These are phyloP conservation scores for Coniochaeta hoffmannii DNA, from an alignment of 2,329 filamentous ascomycete species.

Conservation along the genomic window DNA sequence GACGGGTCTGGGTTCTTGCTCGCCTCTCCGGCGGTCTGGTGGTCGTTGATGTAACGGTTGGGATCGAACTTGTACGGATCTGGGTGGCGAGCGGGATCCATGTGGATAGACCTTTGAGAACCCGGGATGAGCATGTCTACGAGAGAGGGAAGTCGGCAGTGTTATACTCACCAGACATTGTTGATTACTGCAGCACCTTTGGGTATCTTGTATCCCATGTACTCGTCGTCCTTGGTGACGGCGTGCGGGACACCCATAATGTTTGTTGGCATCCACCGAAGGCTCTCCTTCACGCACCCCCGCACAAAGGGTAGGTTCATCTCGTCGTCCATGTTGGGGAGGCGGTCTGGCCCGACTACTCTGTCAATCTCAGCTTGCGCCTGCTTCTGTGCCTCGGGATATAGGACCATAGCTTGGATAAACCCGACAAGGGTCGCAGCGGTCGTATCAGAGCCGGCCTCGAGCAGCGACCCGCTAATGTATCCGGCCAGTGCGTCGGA, in stretches of 20 bases:
- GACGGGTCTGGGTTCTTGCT: slow-evolving; percentile 13
- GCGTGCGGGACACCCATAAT: slow-evolving; percentile 30
- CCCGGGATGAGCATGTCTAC: not conserved
- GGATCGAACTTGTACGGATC: slow-evolving; percentile 34
- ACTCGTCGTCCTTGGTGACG: slow-evolving; percentile 29
- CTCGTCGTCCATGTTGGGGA: slow-evolving; percentile 26
- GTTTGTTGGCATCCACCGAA: slow-evolving; percentile 33
- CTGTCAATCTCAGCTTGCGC: slow-evolving; percentile 29
- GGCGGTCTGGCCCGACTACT: slow-evolving; percentile 26
- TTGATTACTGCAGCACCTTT: slow-evolving; percentile 31
- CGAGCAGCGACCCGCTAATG: slow-evolving; percentile 23
- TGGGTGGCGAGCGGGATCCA: slow-evolving; percentile 29
- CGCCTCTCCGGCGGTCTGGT: slow-evolving; percentile 11
- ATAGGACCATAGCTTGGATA: slow-evolving; percentile 34
- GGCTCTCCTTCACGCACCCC: slow-evolving; percentile 32
- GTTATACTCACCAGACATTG: slow-evolving; percentile 21
- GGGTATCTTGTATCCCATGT: slow-evolving; percentile 35
- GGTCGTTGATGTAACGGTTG: slow-evolving; percentile 21
- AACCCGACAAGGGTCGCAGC: slow-evolving; percentile 29
- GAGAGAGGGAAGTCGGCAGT: slow-evolving; percentile 10
- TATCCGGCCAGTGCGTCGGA: slow-evolving; percentile 20
- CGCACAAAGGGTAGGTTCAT: slow-evolving; percentile 31
- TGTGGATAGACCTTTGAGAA: slow-evolving; percentile 24
- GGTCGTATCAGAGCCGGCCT: slow-evolving; percentile 32
- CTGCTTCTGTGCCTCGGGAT: slow-evolving; percentile 28